Evolutionary conservation across 2,329 filamentous ascomycete species (phyloP).

Genomic region (Botrytis deweyae): DNA sequence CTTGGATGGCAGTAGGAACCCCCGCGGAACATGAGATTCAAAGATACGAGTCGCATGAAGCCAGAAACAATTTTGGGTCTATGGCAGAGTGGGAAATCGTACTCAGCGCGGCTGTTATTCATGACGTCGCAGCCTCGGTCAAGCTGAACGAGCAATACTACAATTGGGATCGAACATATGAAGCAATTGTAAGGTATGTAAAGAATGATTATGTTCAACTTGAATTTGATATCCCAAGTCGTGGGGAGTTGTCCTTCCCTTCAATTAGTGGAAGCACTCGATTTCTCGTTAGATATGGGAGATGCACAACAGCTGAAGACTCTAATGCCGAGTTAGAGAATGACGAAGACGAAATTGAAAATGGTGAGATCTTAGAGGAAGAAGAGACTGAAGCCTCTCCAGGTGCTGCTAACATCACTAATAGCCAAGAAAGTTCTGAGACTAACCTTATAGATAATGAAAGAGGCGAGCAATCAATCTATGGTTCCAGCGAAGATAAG

Average conservation of each 20-base stretch:
- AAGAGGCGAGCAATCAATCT: not conserved
- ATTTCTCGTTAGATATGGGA: not conserved
- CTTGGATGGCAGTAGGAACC: not conserved
- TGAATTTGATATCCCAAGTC: not conserved
- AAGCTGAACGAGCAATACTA: not conserved
- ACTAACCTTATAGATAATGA: not conserved
- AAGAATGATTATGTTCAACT: not conserved
- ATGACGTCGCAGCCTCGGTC: not conserved
- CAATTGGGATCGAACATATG: not conserved
- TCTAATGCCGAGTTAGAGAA: not conserved
- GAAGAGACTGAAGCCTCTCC: not conserved
- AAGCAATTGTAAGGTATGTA: not conserved
- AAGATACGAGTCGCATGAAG: not conserved
- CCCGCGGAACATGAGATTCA: not conserved
- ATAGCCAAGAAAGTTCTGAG: not conserved
- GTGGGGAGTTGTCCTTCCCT: not conserved
- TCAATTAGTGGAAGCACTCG: not conserved
- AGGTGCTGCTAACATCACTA: not conserved
- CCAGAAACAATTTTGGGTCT: not conserved
- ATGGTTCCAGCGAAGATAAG: not conserved
- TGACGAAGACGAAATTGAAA: not conserved
- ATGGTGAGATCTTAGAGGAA: too few species aligned
- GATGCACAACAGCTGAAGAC: not conserved
- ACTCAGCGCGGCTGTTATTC: not conserved
- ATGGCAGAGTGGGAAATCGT: not conserved